Conservation (phyloP, 179 eudicot species). For the Corrigiola litoralis region DNA sequence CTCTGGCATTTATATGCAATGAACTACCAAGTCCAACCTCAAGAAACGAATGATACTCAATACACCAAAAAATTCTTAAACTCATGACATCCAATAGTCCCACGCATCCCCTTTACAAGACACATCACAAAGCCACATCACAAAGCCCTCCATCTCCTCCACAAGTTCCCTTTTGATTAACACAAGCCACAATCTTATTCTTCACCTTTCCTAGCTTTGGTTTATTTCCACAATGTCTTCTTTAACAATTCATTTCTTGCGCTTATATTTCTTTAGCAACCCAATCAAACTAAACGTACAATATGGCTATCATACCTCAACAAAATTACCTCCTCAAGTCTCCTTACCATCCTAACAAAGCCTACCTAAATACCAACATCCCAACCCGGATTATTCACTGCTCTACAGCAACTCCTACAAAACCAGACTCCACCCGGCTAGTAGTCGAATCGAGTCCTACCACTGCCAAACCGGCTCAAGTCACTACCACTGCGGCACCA, state of each 20-base stretch:
- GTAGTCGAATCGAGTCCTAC: constrained; percentile 4
- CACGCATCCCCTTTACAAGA: constrained; percentile 36
- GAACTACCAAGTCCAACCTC: constrained; percentile 8
- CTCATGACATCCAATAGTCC: constrained; percentile 18
- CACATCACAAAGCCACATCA: constrained; percentile 44
- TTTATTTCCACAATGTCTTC: background rate
- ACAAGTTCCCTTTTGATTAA: constrained; percentile 2
- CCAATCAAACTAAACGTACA: background rate
- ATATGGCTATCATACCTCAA: constrained; percentile 57
- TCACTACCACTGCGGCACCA: constrained; percentile 9
- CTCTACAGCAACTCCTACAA: constrained; percentile 26
- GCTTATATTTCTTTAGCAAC: background rate
- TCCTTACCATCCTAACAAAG: constrained; percentile 5
- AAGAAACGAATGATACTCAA: constrained; percentile 16
- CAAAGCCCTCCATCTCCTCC: background rate
- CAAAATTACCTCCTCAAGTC: constrained; percentile 28
- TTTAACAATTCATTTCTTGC: background rate
- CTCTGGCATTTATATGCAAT: too few species aligned
- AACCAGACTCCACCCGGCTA: constrained; percentile 16
- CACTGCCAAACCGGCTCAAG: background rate
- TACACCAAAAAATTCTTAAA: background rate
- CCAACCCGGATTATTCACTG: constrained; percentile 27
- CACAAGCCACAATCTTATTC: constrained; percentile 19
- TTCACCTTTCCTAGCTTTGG: background rate
- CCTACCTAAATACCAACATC: constrained; percentile 11